A percentile compares a stretch with the other conserved stretches of the same genome.
Conservation (phyloP, 139 green algal species). For the Klebsormidium nitens region DNA sequence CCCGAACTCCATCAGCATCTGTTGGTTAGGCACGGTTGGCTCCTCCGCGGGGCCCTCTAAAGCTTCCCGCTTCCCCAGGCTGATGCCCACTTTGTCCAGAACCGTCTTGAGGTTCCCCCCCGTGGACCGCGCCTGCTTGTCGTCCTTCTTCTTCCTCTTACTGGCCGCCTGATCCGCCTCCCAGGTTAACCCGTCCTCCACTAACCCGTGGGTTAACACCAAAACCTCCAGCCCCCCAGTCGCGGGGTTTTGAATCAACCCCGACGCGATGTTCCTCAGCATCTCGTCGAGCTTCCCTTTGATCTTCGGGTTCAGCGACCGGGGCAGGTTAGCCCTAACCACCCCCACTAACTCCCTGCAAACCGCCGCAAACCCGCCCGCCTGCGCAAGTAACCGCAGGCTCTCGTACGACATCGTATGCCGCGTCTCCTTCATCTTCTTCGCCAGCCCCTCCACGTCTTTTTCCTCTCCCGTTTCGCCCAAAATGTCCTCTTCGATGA, state of each 20-base stretch:
- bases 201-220: slow-evolving; percentile 49
- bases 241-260: slow-evolving; percentile 64
- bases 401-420: slow-evolving; percentile 23
- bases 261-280: slow-evolving; percentile 59
- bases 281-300: slow-evolving; percentile 64
- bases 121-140: not conserved
- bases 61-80: too few species aligned
- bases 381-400: slow-evolving; percentile 7
- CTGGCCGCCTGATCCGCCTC: slow-evolving; percentile 20
- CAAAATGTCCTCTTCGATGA: slow-evolving; percentile 15
- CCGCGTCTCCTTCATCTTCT: slow-evolving; percentile 22
- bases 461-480: slow-evolving; percentile 22
- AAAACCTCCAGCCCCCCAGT: slow-evolving; percentile 51
- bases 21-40: slow-evolving; percentile 61
- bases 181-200: slow-evolving; percentile 43
- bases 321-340: slow-evolving; percentile 6
- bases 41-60: too few species aligned
- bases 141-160: not conserved
- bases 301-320: slow-evolving; percentile 43
- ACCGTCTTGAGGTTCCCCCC: too few species aligned
- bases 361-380: not conserved
- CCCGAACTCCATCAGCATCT: slow-evolving; percentile 74
- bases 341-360: not conserved
- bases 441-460: slow-evolving; percentile 16
- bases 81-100: too few species aligned